These are phyloP conservation scores for Globisporangium emineosum DNA, from an alignment of 352 stramenopile genomes.

Conservation along the genomic window DNA sequence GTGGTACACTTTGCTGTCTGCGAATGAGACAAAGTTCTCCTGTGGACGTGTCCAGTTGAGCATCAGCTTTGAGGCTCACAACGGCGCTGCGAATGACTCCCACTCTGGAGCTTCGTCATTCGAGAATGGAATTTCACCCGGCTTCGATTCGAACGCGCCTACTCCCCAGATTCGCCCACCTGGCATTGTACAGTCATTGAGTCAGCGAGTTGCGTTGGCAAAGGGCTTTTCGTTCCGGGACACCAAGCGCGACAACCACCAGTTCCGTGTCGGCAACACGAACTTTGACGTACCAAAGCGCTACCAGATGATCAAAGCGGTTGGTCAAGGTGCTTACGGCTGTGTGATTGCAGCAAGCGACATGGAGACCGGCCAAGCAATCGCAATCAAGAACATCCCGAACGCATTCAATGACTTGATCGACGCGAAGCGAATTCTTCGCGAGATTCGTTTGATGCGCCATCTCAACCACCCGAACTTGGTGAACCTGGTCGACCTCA, in stretches of 20 bases:
- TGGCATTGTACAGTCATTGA: constrained; percentile 41
- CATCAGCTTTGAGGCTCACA: constrained; percentile 75
- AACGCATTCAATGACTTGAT: constrained; percentile 91
- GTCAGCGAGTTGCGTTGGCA: constrained; percentile 52
- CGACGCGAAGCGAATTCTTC: constrained; percentile 85
- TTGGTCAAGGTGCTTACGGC: constrained; percentile 90
- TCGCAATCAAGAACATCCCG: constrained; percentile 96
- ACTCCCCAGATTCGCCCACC: constrained; percentile 52
- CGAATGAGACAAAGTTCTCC: constrained; percentile 81
- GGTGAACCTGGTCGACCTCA: constrained; percentile 77
- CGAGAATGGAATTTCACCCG: constrained; percentile 26
- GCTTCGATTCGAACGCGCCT: constrained; percentile 44
- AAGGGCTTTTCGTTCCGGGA: constrained; percentile 83
- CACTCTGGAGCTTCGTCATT: constrained; percentile 10
- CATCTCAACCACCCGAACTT: constrained; percentile 84
- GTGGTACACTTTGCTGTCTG: constrained; percentile 85
- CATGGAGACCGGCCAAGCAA: constrained; percentile 81
- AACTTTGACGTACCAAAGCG: constrained; percentile 82
- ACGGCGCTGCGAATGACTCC: constrained; percentile 9
- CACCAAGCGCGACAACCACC: constrained; percentile 81
- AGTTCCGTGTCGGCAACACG: constrained; percentile 86
- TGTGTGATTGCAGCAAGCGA: constrained; percentile 89
- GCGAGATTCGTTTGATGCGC: constrained; percentile 87
- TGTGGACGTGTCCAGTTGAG: constrained; percentile 83
- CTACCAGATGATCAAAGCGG: constrained; percentile 88